Evolutionary conservation across 768 basidiomycete genomes (phyloP).

Genomic region (Boletus rubroflammeus): DNA sequence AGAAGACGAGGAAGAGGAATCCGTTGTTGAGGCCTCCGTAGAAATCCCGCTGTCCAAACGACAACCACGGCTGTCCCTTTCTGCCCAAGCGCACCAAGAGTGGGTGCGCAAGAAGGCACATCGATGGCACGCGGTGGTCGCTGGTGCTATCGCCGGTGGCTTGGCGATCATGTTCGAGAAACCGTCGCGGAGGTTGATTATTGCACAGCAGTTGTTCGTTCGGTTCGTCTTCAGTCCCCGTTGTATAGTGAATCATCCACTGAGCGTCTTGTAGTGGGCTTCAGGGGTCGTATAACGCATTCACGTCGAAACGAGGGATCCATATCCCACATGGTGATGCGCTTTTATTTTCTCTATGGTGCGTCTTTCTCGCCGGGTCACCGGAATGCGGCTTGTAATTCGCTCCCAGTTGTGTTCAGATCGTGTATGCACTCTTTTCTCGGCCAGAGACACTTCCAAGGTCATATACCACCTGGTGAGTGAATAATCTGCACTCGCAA

Average conservation of each 20-base stretch:
- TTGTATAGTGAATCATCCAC: not conserved
- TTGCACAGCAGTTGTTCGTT: slow-evolving; percentile 88
- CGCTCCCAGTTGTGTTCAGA: slow-evolving; percentile 68
- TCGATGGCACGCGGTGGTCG: slow-evolving; percentile 76
- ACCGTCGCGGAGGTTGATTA: slow-evolving; percentile 54
- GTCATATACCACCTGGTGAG: slow-evolving; percentile 73
- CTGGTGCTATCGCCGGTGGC: slow-evolving; percentile 72
- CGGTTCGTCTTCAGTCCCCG: slow-evolving; percentile 38
- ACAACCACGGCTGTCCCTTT: slow-evolving; percentile 54
- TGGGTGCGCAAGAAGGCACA: slow-evolving; percentile 65
- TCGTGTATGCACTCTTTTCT: slow-evolving; percentile 74
- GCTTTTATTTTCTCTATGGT: slow-evolving; percentile 77
- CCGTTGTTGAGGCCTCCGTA: slow-evolving; percentile 3
- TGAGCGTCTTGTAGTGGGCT: slow-evolving; percentile 55
- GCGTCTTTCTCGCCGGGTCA: slow-evolving; percentile 15
- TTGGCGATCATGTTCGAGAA: slow-evolving; percentile 78
- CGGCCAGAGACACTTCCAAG: slow-evolving; percentile 81
- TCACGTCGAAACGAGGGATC: slow-evolving; percentile 62
- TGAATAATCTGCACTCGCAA: not conserved
- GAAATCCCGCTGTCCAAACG: slow-evolving; percentile 29
- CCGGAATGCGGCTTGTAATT: not conserved
- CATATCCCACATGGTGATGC: slow-evolving; percentile 80
- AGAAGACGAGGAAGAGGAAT: slow-evolving; percentile 28
- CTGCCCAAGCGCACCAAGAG: slow-evolving; percentile 57
- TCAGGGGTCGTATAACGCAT: slow-evolving; percentile 85